Conservation (phyloP, 208 protist species). For the Polymyxa betae region DNA sequence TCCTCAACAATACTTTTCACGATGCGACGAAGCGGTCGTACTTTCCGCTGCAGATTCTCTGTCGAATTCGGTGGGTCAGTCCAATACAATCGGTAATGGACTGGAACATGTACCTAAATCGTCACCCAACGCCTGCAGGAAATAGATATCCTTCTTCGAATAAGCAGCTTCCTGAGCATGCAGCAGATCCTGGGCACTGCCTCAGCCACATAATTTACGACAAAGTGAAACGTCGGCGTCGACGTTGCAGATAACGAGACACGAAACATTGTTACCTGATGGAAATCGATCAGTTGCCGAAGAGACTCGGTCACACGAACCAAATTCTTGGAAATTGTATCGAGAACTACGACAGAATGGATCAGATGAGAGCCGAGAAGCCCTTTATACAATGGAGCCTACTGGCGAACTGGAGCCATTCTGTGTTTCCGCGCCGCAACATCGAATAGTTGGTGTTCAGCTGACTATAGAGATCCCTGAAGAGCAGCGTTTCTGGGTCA, state of each 20-base stretch:
- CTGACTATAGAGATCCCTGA: not conserved
- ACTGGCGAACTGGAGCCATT: slow-evolving; percentile 48
- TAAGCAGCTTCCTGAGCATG: not conserved
- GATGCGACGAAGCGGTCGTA: not conserved
- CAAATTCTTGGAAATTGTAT: not conserved
- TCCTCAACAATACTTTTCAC: not conserved
- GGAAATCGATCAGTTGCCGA: not conserved
- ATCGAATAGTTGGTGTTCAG: slow-evolving; percentile 20
- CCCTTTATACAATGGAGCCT: not conserved
- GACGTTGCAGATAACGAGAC: not conserved
- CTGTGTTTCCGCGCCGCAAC: not conserved
- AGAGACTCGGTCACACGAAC: not conserved
- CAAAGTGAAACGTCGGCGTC: too few species aligned
- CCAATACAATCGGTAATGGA: not conserved
- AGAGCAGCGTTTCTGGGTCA: not conserved
- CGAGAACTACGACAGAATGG: not conserved
- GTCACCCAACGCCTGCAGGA: not conserved
- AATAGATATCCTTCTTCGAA: not conserved
- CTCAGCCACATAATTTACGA: too few species aligned
- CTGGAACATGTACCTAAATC: not conserved
- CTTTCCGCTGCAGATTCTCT: not conserved
- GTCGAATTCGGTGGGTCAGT: not conserved
- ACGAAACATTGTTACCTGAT: slow-evolving; percentile 2
- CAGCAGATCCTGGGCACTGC: not conserved
- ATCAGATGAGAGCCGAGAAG: not conserved